A percentile compares a stretch with the other conserved stretches of the same genome.
Evolutionary conservation across 352 stramenopile genomes (phyloP).

Genomic region (Elongisporangium senticosum): DNA sequence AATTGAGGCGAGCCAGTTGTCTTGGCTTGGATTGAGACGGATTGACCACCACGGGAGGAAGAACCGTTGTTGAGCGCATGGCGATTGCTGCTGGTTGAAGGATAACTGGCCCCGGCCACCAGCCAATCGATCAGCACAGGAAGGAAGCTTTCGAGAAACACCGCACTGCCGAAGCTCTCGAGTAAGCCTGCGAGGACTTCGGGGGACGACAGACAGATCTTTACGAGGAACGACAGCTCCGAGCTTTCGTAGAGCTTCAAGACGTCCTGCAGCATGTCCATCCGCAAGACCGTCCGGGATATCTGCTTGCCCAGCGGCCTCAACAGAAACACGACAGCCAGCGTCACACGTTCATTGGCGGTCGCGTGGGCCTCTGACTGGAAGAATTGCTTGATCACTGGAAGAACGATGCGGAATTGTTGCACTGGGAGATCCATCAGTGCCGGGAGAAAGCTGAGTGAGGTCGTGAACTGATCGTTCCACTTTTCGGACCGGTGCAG

Average conservation of each 20-base stretch:
- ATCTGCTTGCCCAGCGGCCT: constrained; percentile 34
- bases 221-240: constrained; percentile 26
- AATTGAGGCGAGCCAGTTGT: constrained; percentile 22
- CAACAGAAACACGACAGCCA: constrained; percentile 61
- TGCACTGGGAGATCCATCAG: constrained; percentile 35
- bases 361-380: constrained; percentile 32
- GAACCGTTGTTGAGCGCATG: neutral
- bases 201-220: constrained; percentile 41
- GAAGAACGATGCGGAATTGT: constrained; percentile 40
- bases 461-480: constrained; percentile 32
- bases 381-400: constrained; percentile 53
- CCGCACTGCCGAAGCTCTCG: constrained; percentile 35
- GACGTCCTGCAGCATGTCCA: constrained; percentile 37
- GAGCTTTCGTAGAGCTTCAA: constrained; percentile 55
- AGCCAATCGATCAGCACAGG: constrained; percentile 70
- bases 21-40: neutral
- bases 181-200: constrained; percentile 41
- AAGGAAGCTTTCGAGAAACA: constrained; percentile 47
- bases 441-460: constrained; percentile 24
- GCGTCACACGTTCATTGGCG: constrained; percentile 30
- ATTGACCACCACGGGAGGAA: neutral
- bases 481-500: constrained; percentile 29
- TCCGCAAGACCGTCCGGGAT: constrained; percentile 12
- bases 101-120: constrained; percentile 11
- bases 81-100: neutral